phyloP scores from a whole-genome alignment of 1,284 basidiomycete species.

The Cutaneotrichosporon cutaneum region DNA sequence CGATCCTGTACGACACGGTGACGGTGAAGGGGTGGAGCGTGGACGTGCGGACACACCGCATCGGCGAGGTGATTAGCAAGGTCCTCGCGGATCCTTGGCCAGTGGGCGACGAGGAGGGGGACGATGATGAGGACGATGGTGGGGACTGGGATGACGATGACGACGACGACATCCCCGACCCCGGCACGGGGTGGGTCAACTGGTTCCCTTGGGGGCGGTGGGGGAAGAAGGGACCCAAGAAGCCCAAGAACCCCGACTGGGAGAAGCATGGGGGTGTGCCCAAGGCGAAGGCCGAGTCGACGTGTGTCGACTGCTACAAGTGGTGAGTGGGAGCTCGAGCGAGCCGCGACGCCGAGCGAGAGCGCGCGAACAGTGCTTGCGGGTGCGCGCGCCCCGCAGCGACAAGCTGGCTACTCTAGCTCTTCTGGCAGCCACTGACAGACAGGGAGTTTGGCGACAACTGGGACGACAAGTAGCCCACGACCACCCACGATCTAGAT shows the following conservation, averaged over 20 bases:
- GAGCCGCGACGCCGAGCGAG: neutral
- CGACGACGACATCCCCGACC: slow-evolving; percentile 13
- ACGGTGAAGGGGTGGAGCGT: slow-evolving; percentile 76
- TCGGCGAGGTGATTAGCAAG: slow-evolving; percentile 70
- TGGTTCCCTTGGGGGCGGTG: slow-evolving; percentile 20
- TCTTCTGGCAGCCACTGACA: neutral
- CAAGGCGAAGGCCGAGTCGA: slow-evolving; percentile 40
- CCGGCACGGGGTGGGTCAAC: slow-evolving; percentile 12
- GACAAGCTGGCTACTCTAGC: neutral
- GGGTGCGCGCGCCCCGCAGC: neutral
- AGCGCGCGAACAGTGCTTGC: neutral
- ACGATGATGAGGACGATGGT: slow-evolving; percentile 24
- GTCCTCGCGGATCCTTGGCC: slow-evolving; percentile 74
- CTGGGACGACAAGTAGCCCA: slow-evolving; percentile 27
- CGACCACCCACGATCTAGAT: neutral
- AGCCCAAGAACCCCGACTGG: slow-evolving; percentile 53
- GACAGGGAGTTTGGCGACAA: slow-evolving; percentile 38
- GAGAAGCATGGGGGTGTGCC: slow-evolving; percentile 53
- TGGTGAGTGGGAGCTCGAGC: no score
- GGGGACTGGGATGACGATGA: slow-evolving; percentile 14
- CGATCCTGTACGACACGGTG: slow-evolving; percentile 85
- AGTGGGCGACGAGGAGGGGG: slow-evolving; percentile 51
- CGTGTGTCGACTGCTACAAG: slow-evolving; percentile 53
- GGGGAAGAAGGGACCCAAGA: slow-evolving; percentile 18
- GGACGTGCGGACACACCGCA: slow-evolving; percentile 73